Evolutionary conservation across 2,329 filamentous ascomycete genomes (phyloP), one percentile per base, ranked within the genome.

Genomic region (Dissoconium aciculare): DNA sequence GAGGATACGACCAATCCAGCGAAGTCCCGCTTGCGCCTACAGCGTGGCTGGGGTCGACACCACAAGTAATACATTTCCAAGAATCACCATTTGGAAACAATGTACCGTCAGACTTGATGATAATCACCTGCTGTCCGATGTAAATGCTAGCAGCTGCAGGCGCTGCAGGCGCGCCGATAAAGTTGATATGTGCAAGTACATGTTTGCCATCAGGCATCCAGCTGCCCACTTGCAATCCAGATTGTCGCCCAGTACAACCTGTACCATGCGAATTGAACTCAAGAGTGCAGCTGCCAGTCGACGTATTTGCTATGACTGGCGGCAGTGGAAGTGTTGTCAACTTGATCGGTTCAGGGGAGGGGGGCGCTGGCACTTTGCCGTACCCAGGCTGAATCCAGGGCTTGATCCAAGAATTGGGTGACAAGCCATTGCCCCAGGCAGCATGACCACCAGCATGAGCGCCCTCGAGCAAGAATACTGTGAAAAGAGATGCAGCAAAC

Each of bases 31-130:
- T 30, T 5, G 46, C 47, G 3, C 41, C 26, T 1, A 47, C 39
- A 27, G 61, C 57, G 16, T 36, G 29, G n/a, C 44, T 39, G 2
- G 29, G 38, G 0, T 56, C 50, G 0, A 64, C 49, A 2, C 55
- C 61, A 32, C 62, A 66, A 16, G 51, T 65, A 4, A 66, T 31
- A 31, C 62, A 65, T 37, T 62, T 65, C 60, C 61, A 66, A 0
- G 54, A 28, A 35, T 63, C 59, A 0, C 62, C 62, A 30, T 59
- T 63, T 1, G 48, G 27, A 26, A 65, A 66, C 0, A 34, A 50
- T 3, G 44, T 55, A 1, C 52, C 53, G 32, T 65, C 56, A 0
- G 54, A 37, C 37, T 61, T 63, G 38, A 64, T 46, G 4, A 64
- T 35, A 19, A 66, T 51, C 3, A 64, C 28, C 26, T 65, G 60